These are phyloP conservation scores for Prunus mongolica DNA, from an alignment of 306 rosid species.

Conservation along the genomic window DNA sequence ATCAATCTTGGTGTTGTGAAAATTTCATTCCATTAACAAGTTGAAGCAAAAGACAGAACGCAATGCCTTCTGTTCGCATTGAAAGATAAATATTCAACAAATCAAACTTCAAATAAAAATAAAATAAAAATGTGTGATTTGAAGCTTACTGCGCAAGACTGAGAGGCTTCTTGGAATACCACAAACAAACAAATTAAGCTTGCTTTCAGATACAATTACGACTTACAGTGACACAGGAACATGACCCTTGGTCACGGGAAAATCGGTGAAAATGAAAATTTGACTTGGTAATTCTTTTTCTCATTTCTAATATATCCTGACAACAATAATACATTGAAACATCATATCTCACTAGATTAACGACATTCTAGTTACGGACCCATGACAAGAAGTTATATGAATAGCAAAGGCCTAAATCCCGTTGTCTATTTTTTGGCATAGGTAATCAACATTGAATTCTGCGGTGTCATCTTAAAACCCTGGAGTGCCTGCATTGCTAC, in stretches of 20 bases:
- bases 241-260: neutral
- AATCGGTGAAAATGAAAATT: neutral
- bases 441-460: constrained; percentile 89
- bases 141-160: neutral
- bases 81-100: too few relatives aligned
- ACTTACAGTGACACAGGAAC: neutral
- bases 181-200: neutral
- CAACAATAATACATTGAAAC: constrained; percentile 1
- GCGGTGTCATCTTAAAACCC: constrained; percentile 88
- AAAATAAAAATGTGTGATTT: too few relatives aligned
- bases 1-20: too few relatives aligned
- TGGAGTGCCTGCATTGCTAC: constrained; percentile 92
- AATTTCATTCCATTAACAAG: neutral
- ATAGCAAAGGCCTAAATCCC: constrained; percentile 13
- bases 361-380: constrained; percentile 7
- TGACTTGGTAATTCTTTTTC: neutral
- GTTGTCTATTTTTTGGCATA: constrained; percentile 79
- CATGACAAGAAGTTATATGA: constrained; percentile 5
- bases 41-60: neutral
- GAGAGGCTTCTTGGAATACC: neutral
- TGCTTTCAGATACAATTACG: constrained; percentile 2
- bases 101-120: too few relatives aligned
- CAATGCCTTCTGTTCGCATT: too few relatives aligned
- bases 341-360: neutral
- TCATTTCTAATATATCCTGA: neutral